Conservation (phyloP, 306 rosid genomes). For the Parietaria judaica region DNA sequence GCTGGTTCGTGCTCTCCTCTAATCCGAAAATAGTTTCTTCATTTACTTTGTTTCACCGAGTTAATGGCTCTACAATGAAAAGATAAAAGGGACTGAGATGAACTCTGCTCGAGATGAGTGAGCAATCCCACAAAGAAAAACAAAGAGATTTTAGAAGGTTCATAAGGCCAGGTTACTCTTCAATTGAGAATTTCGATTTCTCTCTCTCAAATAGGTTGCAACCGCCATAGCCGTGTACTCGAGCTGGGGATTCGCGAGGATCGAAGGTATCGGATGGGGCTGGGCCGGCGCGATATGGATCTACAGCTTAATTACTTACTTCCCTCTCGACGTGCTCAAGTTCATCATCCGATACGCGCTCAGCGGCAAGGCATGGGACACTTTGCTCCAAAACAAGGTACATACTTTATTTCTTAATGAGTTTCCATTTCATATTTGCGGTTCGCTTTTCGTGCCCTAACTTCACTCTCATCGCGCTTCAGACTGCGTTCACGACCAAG, state of each 20-base stretch:
- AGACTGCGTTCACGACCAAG: conserved; percentile 78
- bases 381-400: conserved; percentile 54
- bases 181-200: not conserved
- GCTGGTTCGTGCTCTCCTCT: conserved; percentile 34
- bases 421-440: not conserved
- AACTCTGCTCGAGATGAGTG: no score
- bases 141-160: no score
- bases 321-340: conserved; percentile 81
- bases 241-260: conserved; percentile 68
- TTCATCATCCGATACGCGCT: conserved; percentile 47
- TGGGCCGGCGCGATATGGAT: conserved; percentile 89
- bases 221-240: conserved; percentile 67
- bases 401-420: not conserved
- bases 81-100: no score
- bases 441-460: not conserved
- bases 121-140: no score
- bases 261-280: conserved; percentile 73
- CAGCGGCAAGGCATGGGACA: conserved; percentile 69
- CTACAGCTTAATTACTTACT: conserved; percentile 62
- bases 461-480: not conserved
- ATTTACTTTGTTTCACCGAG: no score
- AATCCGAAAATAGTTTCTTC: not conserved
- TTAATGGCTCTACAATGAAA: no score
- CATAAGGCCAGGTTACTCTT: not conserved
- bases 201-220: conserved; percentile 44